phyloP scores from a whole-genome alignment of 352 stramenopile genomes.

The Phytophthora kernoviae region DNA sequence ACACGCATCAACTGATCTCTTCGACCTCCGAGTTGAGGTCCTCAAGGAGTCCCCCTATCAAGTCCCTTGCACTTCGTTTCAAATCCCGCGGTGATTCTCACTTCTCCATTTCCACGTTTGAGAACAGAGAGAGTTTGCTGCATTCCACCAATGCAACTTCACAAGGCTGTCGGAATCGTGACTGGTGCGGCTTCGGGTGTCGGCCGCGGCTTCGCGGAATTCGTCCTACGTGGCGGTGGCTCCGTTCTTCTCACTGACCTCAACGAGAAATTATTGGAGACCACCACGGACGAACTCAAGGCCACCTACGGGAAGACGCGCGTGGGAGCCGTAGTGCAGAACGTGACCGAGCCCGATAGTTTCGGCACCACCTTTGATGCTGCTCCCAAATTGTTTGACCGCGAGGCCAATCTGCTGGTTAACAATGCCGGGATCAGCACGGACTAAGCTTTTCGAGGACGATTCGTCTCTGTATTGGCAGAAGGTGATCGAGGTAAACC shows the following conservation, averaged over 20 bases:
- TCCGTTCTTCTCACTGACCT: conserved; percentile 66
- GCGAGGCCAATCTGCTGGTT: conserved; percentile 53
- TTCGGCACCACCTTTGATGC: conserved; percentile 55
- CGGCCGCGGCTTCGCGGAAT: conserved; percentile 50
- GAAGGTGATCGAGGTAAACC: conserved; percentile 47
- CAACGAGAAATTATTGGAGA: conserved; percentile 42
- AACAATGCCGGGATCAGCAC: conserved; percentile 68
- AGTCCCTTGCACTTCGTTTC: too few species aligned
- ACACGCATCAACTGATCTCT: too few species aligned
- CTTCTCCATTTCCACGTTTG: too few species aligned
- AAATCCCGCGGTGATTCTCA: too few species aligned
- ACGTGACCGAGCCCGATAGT: conserved; percentile 52
- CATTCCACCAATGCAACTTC: conserved; percentile 47
- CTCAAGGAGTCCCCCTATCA: too few species aligned
- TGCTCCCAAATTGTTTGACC: conserved; percentile 45
- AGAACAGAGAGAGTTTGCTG: neutral
- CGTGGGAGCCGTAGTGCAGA: conserved; percentile 47
- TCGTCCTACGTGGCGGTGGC: conserved; percentile 49
- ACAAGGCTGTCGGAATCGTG: conserved; percentile 46
- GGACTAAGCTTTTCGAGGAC: conserved; percentile 33
- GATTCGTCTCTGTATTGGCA: conserved; percentile 20
- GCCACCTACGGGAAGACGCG: conserved; percentile 37
- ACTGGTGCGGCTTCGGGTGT: conserved; percentile 56
- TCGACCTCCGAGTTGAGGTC: too few species aligned
- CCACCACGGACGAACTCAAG: conserved; percentile 44